phyloP scores from a whole-genome alignment of 1,139 yeast genomes.

The Pichia sp. region DNA sequence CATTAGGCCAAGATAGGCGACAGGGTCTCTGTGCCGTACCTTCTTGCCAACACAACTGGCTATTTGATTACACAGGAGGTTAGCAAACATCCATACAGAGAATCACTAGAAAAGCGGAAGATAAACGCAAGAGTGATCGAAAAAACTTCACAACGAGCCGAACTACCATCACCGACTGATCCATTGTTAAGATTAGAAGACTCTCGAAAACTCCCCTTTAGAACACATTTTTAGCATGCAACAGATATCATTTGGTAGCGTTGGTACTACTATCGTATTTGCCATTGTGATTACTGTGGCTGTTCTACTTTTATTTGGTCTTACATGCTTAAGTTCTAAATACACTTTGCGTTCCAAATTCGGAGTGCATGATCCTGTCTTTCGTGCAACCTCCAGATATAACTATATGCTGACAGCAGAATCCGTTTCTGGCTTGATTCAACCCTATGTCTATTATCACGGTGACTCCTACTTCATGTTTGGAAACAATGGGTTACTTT shows the following conservation, averaged over 20 bases:
- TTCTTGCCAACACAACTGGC: too few relatives aligned
- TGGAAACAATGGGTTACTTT: constrained; percentile 3
- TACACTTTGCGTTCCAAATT: constrained; percentile 50
- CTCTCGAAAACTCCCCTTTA: too few relatives aligned
- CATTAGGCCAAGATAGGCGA: too few relatives aligned
- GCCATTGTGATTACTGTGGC: constrained; percentile 61
- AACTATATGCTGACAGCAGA: constrained; percentile 19
- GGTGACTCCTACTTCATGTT: constrained; percentile 4
- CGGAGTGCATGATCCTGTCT: constrained; percentile 42
- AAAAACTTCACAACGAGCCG: too few relatives aligned
- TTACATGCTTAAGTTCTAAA: constrained; percentile 51
- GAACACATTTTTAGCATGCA: too few relatives aligned
- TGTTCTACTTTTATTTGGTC: constrained; percentile 44
- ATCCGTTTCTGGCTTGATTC: constrained; percentile 1
- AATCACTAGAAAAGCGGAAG: too few relatives aligned
- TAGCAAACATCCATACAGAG: too few relatives aligned
- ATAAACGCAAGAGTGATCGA: too few relatives aligned
- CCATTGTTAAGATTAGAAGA: too few relatives aligned
- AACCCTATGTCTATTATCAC: constrained; percentile 12
- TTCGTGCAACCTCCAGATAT: constrained; percentile 15
- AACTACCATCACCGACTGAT: too few relatives aligned
- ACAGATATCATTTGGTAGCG: constrained; percentile 23
- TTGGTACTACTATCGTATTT: constrained; percentile 54
- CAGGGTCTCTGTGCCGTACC: too few relatives aligned
- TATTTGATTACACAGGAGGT: too few relatives aligned